phyloP scores from a whole-genome alignment of 148 eudicot genomes.

The Rhododendron ovatum region DNA sequence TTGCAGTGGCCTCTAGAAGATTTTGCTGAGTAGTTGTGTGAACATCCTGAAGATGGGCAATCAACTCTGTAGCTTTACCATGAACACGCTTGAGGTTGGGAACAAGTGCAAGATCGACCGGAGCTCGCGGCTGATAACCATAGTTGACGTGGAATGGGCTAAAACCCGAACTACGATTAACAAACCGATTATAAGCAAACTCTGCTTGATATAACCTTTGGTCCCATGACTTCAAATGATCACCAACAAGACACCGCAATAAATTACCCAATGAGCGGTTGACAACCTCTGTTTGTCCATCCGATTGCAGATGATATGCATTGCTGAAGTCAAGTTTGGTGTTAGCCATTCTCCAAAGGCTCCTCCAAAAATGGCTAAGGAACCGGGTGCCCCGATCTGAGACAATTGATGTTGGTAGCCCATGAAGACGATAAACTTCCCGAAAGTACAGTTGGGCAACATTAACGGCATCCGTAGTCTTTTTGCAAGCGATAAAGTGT shows the following conservation, averaged over 20 bases:
- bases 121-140: background rate
- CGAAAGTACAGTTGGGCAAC: background rate
- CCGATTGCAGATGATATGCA: background rate
- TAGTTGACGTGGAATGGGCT: background rate
- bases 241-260: background rate
- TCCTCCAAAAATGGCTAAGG: background rate
- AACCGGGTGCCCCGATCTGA: background rate
- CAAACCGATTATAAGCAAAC: background rate
- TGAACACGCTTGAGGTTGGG: background rate
- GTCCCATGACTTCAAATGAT: background rate
- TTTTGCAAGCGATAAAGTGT: background rate
- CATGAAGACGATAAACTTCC: background rate
- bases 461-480: background rate
- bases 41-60: too few species aligned
- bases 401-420: background rate
- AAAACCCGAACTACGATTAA: background rate
- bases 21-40: too few species aligned
- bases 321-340: background rate
- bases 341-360: background rate
- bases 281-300: background rate
- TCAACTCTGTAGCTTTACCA: too few species aligned
- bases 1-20: too few species aligned
- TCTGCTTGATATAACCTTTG: background rate
- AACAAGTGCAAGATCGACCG: background rate
- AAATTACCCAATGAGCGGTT: background rate